Evolutionary conservation across 2,329 filamentous ascomycete genomes (phyloP).

Genomic region (Sclerotinia spermophila): DNA sequence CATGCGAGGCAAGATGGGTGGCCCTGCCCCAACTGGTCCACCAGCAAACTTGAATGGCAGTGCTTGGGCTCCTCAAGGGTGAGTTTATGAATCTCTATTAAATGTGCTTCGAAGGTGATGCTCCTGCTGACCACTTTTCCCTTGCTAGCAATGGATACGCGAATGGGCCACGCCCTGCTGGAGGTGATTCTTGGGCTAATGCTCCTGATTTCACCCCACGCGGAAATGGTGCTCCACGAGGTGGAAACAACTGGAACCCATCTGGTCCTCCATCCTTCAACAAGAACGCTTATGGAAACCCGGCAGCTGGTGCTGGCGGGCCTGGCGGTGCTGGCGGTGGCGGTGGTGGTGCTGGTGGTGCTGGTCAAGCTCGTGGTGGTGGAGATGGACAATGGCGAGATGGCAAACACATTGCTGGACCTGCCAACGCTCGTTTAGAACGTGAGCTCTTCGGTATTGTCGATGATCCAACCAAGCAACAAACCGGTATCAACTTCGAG

Average conservation of each 20-base stretch:
- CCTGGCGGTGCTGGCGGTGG: neutral
- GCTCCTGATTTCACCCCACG: constrained; percentile 40
- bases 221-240: constrained; percentile 33
- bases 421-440: constrained; percentile 83
- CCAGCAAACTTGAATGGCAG: constrained; percentile 53
- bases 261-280: constrained; percentile 40
- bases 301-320: constrained; percentile 36
- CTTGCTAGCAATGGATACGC: constrained; percentile 48
- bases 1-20: constrained; percentile 60
- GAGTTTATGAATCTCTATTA: constrained; percentile 38
- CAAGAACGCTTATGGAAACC: constrained; percentile 54
- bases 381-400: constrained; percentile 96
- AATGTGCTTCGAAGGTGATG: neutral
- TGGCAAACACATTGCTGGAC: constrained; percentile 91
- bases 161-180: constrained; percentile 30
- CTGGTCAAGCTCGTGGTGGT: constrained; percentile 62
- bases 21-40: constrained; percentile 26
- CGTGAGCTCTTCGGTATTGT: constrained; percentile 89
- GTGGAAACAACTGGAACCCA: constrained; percentile 40
- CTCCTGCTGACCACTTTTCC: constrained; percentile 25
- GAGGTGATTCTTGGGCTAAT: constrained; percentile 37
- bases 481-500: constrained; percentile 99
- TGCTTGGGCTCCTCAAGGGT: constrained; percentile 56
- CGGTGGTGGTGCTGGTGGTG: constrained; percentile 39
- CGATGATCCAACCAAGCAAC: constrained; percentile 92